These are phyloP conservation scores for Bremia lactucae DNA, from an alignment of 352 stramenopile genomes.

Conservation along the genomic window DNA sequence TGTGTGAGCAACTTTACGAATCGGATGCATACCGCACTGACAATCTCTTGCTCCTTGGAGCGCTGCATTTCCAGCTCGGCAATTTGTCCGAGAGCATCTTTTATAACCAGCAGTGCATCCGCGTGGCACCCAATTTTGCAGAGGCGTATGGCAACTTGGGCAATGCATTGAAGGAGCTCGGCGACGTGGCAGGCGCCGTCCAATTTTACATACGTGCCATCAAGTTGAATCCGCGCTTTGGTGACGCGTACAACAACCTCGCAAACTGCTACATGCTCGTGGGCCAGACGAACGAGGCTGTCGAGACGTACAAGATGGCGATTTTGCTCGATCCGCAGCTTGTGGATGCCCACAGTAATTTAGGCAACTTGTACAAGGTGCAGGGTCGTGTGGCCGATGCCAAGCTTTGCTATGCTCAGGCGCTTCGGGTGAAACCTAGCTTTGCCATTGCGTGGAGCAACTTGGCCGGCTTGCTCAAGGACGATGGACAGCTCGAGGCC, in stretches of 20 bases:
- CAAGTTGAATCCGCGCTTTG: conserved; percentile 86
- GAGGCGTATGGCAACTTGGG: conserved; percentile 91
- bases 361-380: conserved; percentile 90
- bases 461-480: conserved; percentile 85
- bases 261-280: conserved; percentile 88
- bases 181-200: conserved; percentile 80
- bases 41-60: conserved; percentile 88
- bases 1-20: conserved; percentile 87
- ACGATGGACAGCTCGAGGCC: conserved; percentile 69
- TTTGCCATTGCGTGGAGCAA: conserved; percentile 91
- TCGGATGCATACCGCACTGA: conserved; percentile 81
- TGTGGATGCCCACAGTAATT: conserved; percentile 89
- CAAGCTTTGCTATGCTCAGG: conserved; percentile 85
- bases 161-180: conserved; percentile 92
- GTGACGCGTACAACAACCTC: conserved; percentile 89
- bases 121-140: conserved; percentile 85
- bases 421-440: conserved; percentile 79
- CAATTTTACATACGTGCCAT: conserved; percentile 92
- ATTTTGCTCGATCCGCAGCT: conserved; percentile 81
- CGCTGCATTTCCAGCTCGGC: conserved; percentile 89
- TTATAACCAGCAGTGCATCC: conserved; percentile 92
- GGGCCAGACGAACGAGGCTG: conserved; percentile 78
- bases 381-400: conserved; percentile 79
- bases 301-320: conserved; percentile 92
- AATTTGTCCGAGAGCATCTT: conserved; percentile 90